Percentiles rank a stretch among this genome's conserved stretches.
Conservation (phyloP, 345 rosid genomes). For the Mercurialis annua region DNA sequence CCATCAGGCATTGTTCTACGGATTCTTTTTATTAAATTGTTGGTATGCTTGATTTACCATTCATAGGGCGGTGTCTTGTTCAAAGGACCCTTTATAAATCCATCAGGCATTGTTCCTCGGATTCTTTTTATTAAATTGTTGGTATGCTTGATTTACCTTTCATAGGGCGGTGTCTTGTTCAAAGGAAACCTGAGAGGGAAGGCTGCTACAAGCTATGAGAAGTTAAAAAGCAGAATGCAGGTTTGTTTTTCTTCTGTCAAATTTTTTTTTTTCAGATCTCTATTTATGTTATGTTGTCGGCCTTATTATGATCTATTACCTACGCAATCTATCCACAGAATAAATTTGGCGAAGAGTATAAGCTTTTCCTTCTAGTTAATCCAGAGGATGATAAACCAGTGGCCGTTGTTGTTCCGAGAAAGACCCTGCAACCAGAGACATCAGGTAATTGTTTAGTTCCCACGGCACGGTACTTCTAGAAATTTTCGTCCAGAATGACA, state of each 20-base stretch:
- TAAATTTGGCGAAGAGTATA: constrained; percentile 74
- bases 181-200: constrained; percentile 92
- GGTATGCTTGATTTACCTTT: constrained; percentile 17
- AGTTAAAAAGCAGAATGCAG: constrained; percentile 69
- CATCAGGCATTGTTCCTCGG: not conserved
- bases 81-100: constrained; percentile 44
- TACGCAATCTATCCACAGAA: constrained; percentile 45
- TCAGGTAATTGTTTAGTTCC: constrained; percentile 45
- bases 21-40: not conserved
- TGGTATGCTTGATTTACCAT: constrained; percentile 13
- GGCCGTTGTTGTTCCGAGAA: constrained; percentile 87
- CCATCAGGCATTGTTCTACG: not conserved
- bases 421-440: constrained; percentile 73
- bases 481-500: constrained; percentile 3
- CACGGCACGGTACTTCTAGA: not conserved
- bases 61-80: constrained; percentile 83
- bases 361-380: constrained; percentile 78
- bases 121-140: constrained; percentile 2
- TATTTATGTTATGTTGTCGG: constrained; percentile 6
- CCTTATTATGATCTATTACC: constrained; percentile 9
- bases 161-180: constrained; percentile 83
- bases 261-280: not conserved
- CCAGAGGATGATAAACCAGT: constrained; percentile 97
- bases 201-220: constrained; percentile 77
- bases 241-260: constrained; percentile 30